Base-by-base conservation (phyloP, 345 rosid species). In the Salix arbutifolia region DNA sequence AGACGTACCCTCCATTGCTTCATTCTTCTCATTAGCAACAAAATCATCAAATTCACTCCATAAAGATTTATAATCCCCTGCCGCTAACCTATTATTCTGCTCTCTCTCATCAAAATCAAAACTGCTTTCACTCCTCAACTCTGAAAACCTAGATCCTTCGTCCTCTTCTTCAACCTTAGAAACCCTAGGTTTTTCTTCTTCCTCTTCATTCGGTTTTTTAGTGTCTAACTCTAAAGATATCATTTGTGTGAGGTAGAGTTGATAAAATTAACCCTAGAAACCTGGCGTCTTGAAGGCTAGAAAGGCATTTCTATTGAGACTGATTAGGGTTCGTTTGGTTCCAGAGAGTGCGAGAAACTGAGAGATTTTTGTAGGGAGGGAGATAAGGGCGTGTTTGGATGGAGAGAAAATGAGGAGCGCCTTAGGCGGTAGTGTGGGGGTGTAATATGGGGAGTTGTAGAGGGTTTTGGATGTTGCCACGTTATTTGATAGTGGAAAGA, bases 11-110 rank as follows among this genome's bases (percentile, higher is more conserved):
- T 77, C 87, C 77, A 83, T 73, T 23, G 78, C 81, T 30, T 74
- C 85, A 76, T 75, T 74, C 84, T 87, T 90, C 86, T 92, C 97
- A 76, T 89, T 96, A 6, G 98, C 97, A 31, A 94, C 92, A 37
- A 87, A 94, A 73, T 92, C 97, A 83, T 96, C 98, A 72, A 94
- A 96, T 84, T 96, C 98, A 0, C 95, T 88, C 79, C 90, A 83
- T 79, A 91, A 86, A n/a, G 92, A 82, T 66, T 79, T 90, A 70
- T 89, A 89, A 52, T 80, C 79, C 67, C 26, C 14, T 75, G 14
- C 38, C 60, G 72, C 61, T 69, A 74, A 40, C 74, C 78, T 82
- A 3, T 65, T 33, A 25, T 42, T 28, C 21, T 23, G 26, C 18
- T 66, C 69, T 13, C 46, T 14, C 11, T 42, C 71, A 6, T 67